Evolutionary conservation across 345 rosid species (phyloP).

Genomic region (Punica granatum): DNA sequence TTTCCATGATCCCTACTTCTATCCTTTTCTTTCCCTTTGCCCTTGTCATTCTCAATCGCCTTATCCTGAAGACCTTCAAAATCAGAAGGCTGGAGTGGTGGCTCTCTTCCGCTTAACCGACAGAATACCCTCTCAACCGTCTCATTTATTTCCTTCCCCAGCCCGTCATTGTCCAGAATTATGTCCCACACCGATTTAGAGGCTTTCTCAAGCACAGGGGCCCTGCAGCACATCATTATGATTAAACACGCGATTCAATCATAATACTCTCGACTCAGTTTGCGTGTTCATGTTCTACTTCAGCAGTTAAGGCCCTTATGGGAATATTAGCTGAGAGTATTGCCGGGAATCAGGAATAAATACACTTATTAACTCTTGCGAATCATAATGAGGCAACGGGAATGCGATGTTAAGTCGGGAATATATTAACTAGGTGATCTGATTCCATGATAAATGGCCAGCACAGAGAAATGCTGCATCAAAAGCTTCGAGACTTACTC

Average conservation of each 20-base stretch:
- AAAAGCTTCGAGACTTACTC: conserved; percentile 37
- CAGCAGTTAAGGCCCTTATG: background rate
- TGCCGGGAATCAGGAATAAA: background rate
- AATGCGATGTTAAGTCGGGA: no score
- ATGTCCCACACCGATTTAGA: conserved; percentile 98
- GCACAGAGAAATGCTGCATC: background rate
- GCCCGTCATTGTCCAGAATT: conserved; percentile 67
- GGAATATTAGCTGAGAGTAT: background rate
- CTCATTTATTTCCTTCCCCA: conserved; percentile 58
- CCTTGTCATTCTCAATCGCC: conserved; percentile 24
- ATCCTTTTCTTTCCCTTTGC: conserved; percentile 9
- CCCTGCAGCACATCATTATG: conserved; percentile 28
- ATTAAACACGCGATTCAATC: background rate
- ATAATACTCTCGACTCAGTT: background rate
- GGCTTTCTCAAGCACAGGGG: conserved; percentile 89
- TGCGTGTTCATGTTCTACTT: background rate
- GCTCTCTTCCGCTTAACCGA: conserved; percentile 69
- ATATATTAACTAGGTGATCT: background rate
- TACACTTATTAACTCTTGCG: no score
- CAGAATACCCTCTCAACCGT: conserved; percentile 64
- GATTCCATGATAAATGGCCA: background rate
- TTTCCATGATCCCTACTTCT: background rate
- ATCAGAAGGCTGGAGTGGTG: conserved; percentile 44
- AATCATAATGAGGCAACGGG: no score
- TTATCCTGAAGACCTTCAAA: conserved; percentile 25